Evolutionary conservation across 495 filamentous ascomycete species (phyloP).

Genomic region (Penicillium angulare): DNA sequence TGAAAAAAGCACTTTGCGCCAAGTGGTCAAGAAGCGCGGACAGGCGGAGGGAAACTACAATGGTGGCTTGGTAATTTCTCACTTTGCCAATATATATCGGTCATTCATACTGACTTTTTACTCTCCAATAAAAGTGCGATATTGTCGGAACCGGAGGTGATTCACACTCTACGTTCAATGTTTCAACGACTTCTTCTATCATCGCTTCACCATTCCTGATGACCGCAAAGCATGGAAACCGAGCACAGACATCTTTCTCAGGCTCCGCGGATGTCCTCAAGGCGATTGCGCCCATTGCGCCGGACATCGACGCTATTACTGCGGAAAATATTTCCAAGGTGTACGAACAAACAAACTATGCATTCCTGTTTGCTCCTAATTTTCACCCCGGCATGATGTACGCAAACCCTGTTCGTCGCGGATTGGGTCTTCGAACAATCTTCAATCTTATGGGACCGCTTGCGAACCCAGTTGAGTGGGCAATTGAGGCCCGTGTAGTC

Average conservation of each 20-base stretch:
- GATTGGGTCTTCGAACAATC: constrained; percentile 87
- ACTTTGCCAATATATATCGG: background rate
- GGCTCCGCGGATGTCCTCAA: constrained; percentile 91
- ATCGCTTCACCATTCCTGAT: constrained; percentile 79
- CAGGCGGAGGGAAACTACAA: constrained; percentile 66
- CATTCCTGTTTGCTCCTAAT: constrained; percentile 93
- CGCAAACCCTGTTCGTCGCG: constrained; percentile 76
- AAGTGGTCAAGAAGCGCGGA: constrained; percentile 54
- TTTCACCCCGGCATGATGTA: constrained; percentile 94
- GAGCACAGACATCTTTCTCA: constrained; percentile 91
- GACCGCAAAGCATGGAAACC: constrained; percentile 93
- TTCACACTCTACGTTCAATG: constrained; percentile 95
- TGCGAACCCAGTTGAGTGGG: constrained; percentile 77
- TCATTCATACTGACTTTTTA: background rate
- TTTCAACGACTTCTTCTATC: constrained; percentile 91
- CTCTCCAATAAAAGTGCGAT: constrained; percentile 65
- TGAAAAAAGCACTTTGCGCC: constrained; percentile 56
- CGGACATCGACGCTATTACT: constrained; percentile 69
- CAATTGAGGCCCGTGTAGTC: constrained; percentile 84
- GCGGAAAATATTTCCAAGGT: constrained; percentile 64
- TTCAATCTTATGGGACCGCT: constrained; percentile 96
- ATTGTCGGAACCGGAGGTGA: constrained; percentile 98
- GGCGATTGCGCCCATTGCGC: constrained; percentile 63
- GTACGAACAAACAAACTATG: constrained; percentile 80
- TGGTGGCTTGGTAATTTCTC: constrained; percentile 59